phyloP scores from a whole-genome alignment of 2,329 filamentous ascomycete species.

The Graphilbum sp. region DNA sequence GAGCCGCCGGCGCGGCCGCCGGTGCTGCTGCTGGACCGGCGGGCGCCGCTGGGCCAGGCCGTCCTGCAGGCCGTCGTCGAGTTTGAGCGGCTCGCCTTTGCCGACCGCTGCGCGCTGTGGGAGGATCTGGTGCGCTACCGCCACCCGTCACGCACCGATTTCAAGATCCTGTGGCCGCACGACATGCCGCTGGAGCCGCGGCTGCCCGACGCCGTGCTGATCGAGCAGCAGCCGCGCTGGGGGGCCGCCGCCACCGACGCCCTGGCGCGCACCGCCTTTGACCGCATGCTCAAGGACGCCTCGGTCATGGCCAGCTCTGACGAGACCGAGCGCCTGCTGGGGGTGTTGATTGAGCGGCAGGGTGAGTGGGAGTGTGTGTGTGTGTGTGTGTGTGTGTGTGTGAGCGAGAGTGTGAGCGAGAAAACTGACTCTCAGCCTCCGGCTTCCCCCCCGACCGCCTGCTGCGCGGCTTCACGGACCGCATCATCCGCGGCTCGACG shows the following conservation, averaged over 20 bases:
- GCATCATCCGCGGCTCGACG: slow-evolving; percentile 2
- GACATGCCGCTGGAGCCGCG: slow-evolving; percentile 23
- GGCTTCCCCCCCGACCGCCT: slow-evolving; percentile 5
- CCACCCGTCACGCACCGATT: slow-evolving; percentile 51
- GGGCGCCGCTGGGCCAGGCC: slow-evolving; percentile 69
- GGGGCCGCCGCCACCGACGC: slow-evolving; percentile 15
- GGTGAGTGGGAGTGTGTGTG: background rate
- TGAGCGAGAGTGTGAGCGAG: no score
- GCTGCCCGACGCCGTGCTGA: slow-evolving; percentile 40
- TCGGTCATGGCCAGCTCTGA: slow-evolving; percentile 6
- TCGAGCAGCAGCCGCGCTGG: slow-evolving; percentile 31
- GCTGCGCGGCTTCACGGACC: slow-evolving; percentile 4
- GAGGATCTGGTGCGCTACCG: slow-evolving; percentile 67
- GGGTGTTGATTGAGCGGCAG: slow-evolving; percentile 7
- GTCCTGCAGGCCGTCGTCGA: slow-evolving; percentile 63
- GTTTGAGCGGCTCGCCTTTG: slow-evolving; percentile 64
- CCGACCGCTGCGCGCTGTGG: slow-evolving; percentile 67
- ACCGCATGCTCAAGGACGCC: slow-evolving; percentile 5
- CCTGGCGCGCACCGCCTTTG: slow-evolving; percentile 4
- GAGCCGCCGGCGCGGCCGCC: slow-evolving; percentile 29
- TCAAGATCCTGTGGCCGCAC: slow-evolving; percentile 40
- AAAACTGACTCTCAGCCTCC: no score
- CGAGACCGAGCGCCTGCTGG: slow-evolving; percentile 8
- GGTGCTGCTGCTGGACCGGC: slow-evolving; percentile 48
- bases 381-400: background rate